Evolutionary conservation across 371 early-diverging fungal genomes (phyloP), one percentile per base, ranked within the genome.

Genomic region (Mucor velutinosus): DNA sequence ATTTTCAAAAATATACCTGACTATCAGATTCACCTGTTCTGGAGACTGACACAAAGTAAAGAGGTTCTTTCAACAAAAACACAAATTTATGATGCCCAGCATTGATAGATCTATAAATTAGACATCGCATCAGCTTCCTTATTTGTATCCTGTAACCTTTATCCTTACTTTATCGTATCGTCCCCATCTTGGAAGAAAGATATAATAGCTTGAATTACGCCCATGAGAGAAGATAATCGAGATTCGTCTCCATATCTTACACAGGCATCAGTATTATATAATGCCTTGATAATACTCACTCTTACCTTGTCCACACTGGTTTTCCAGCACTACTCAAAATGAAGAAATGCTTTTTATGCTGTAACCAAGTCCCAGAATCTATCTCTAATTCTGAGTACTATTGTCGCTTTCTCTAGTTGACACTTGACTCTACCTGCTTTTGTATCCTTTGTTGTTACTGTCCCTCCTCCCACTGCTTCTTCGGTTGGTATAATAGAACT

Each of bases 181-280:
- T 92, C 90, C 41, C 93, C 89, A 62, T 90, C 93, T 59, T 86
- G 84, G 75, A 94, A 94, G 69, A 94, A 93, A 11, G 96, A 92
- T 32, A 96, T 87, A 39, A 97, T 88, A 1, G 97, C 95, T 69
- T 97, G 97, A 32, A 95, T 88, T 2, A 96, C 90, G 30, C 96
- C 97, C 94, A 94, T 96, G 57, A 93, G 83, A 23, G 89, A 87
- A 17, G 97, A 90, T 67, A 96, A 87, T 76, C 92, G 86, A 27
- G 94, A 83, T 74, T 97, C 98, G 74, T 95, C 94, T 17, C 97
- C 97, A 73, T 94, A 92, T 78, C 92, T 90, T 53, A 1, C 30
- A 33, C n/a, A 21, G 15, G 12, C 62, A 17, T 56, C n/a, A 56
- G 32, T 51, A 51, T n/a, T 27, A 56, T 56, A 1, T 17, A 17